Conservation (phyloP, 306 rosid genomes). For the Cucumis melo region DNA sequence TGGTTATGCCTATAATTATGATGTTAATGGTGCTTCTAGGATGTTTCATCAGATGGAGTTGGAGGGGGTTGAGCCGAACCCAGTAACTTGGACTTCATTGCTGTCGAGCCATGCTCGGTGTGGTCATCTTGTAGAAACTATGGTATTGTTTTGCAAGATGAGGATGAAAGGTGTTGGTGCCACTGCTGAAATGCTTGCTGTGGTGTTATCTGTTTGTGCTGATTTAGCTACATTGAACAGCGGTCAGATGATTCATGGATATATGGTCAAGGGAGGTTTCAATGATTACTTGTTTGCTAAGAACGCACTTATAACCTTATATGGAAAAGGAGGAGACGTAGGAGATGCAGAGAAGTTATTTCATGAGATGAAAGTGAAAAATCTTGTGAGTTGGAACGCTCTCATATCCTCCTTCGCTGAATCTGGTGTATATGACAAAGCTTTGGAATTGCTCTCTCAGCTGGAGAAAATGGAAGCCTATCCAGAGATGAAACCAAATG, state of each 20-base stretch:
- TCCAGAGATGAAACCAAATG: conserved; percentile 41
- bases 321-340: conserved; percentile 45
- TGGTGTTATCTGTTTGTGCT: conserved; percentile 63
- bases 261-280: conserved; percentile 58
- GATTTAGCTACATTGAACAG: conserved; percentile 30
- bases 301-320: conserved; percentile 51
- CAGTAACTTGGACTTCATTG: conserved; percentile 73
- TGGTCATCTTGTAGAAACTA: conserved; percentile 35
- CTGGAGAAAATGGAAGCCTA: conserved; percentile 22
- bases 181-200: conserved; percentile 63
- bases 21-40: conserved; percentile 43
- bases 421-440: conserved; percentile 61
- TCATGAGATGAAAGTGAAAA: conserved; percentile 40
- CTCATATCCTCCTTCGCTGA: conserved; percentile 66
- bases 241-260: conserved; percentile 51
- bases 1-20: conserved; percentile 48
- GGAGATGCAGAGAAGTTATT: conserved; percentile 40
- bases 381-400: conserved; percentile 70
- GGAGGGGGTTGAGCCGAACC: conserved; percentile 46
- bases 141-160: conserved; percentile 42
- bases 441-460: conserved; percentile 36
- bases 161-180: conserved; percentile 31
- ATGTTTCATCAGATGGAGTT: conserved; percentile 48
- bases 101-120: conserved; percentile 67
- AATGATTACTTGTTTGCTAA: conserved; percentile 57